Evolutionary conservation across 306 rosid species (phyloP).

Genomic region (Casuarina glauca): DNA sequence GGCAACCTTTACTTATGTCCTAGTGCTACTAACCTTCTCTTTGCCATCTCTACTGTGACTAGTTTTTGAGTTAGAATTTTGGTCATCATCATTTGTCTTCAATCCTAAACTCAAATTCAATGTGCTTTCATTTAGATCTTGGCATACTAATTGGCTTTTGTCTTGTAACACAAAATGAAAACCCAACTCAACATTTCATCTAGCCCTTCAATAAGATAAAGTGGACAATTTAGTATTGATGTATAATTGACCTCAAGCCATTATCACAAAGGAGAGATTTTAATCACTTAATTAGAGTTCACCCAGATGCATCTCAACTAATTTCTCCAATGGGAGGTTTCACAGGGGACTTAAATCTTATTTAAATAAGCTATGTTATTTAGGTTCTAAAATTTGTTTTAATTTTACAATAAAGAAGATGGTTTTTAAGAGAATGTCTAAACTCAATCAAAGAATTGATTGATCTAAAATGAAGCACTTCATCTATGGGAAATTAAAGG

Average conservation of each 20-base stretch:
- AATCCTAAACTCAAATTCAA: slow-evolving; percentile 88
- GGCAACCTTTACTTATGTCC: slow-evolving; percentile 20
- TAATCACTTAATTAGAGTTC: neutral
- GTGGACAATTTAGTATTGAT: slow-evolving; percentile 15
- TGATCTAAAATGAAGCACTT: too few species aligned
- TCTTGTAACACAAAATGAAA: slow-evolving; percentile 49
- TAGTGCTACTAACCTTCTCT: slow-evolving; percentile 15
- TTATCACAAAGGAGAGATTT: neutral
- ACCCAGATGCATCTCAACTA: neutral
- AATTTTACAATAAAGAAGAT: too few species aligned
- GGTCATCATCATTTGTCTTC: slow-evolving; percentile 65
- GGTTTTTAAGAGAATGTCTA: too few species aligned
- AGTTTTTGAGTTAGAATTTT: slow-evolving; percentile 51
- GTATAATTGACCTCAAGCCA: slow-evolving; percentile 9
- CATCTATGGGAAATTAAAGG: too few species aligned
- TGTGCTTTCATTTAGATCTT: slow-evolving; percentile 93
- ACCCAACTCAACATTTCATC: slow-evolving; percentile 13
- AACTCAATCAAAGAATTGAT: too few species aligned
- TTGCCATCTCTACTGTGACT: slow-evolving; percentile 52
- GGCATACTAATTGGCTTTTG: slow-evolving; percentile 63
- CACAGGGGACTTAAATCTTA: too few species aligned
- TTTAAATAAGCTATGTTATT: too few species aligned
- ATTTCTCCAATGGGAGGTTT: neutral
- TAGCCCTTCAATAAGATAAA: neutral
- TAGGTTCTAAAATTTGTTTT: too few species aligned